These are phyloP conservation scores for Vitis hybrid DNA, from an alignment of 177 flowering plant genomes.

Conservation along the genomic window DNA sequence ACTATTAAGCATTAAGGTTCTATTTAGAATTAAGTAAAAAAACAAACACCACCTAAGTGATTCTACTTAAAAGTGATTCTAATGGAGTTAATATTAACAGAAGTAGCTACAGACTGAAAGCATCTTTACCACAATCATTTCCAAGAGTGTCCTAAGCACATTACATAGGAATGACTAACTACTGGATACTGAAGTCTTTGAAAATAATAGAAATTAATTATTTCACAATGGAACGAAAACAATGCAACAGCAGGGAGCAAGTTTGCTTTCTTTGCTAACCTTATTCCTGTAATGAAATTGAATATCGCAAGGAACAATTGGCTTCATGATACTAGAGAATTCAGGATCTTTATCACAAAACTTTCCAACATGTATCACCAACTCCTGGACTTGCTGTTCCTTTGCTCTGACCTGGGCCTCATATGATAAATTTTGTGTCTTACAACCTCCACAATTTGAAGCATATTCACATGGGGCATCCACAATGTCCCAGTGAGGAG, in stretches of 20 bases:
- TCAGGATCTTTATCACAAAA: constrained; percentile 57
- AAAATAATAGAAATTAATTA: not conserved
- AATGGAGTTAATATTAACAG: no score
- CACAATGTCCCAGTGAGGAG: constrained; percentile 71
- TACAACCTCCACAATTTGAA: constrained; percentile 89
- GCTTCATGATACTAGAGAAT: constrained; percentile 53
- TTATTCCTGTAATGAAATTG: constrained; percentile 92
- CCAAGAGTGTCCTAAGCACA: no score
- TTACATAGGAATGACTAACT: not conserved
- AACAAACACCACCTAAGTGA: no score
- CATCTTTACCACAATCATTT: no score
- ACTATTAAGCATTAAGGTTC: no score
- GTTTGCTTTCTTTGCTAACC: constrained; percentile 31
- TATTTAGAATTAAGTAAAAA: no score
- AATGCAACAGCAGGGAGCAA: not conserved
- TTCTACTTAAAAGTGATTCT: no score
- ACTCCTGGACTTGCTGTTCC: constrained; percentile 81
- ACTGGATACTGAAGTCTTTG: not conserved
- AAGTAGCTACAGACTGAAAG: no score
- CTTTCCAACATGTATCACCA: constrained; percentile 75
- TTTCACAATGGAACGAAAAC: not conserved
- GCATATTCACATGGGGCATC: constrained; percentile 95
- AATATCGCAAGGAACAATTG: constrained; percentile 84
- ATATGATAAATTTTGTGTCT: constrained; percentile 78
- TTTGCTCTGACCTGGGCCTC: constrained; percentile 87